Conservation (phyloP, 768 basidiomycete species). For the Lactifluus volemus region DNA sequence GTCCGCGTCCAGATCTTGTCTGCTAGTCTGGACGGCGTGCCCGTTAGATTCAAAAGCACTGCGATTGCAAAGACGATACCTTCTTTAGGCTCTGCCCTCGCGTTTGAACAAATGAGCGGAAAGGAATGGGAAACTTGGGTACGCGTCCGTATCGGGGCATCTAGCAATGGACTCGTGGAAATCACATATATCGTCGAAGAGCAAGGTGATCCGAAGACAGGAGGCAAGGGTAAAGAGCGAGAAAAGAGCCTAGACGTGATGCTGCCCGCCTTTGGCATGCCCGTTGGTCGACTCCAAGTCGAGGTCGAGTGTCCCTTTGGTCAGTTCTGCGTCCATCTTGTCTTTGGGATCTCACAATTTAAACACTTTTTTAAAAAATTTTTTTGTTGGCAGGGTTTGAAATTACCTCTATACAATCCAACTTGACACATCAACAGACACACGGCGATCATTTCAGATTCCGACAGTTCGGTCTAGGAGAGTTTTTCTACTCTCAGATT, state of each 20-base stretch:
- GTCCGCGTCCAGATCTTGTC: conserved; percentile 47
- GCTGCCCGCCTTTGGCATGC: conserved; percentile 65
- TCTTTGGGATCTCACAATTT: background rate
- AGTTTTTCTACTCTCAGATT: conserved; percentile 51
- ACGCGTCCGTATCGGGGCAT: conserved; percentile 45
- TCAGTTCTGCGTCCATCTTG: conserved; percentile 25
- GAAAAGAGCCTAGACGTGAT: conserved; percentile 38
- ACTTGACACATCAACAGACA: conserved; percentile 44
- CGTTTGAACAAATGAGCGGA: conserved; percentile 45
- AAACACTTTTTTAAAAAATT: background rate
- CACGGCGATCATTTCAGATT: conserved; percentile 36
- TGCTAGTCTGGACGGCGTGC: conserved; percentile 56
- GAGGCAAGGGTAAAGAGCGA: conserved; percentile 31
- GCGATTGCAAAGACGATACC: conserved; percentile 32
- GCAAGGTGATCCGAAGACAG: conserved; percentile 18
- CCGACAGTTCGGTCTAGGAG: conserved; percentile 45
- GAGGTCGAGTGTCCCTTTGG: conserved; percentile 45
- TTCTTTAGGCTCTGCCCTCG: conserved; percentile 27
- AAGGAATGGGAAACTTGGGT: conserved; percentile 62
- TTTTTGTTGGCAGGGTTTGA: conserved; percentile 30
- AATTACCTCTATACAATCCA: conserved; percentile 40
- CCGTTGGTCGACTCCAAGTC: conserved; percentile 59
- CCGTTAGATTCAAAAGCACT: conserved; percentile 51
- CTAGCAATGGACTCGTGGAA: conserved; percentile 45
- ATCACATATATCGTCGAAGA: conserved; percentile 54